phyloP scores from a whole-genome alignment of 805 yeast species.

The Starmera pachycereana region DNA sequence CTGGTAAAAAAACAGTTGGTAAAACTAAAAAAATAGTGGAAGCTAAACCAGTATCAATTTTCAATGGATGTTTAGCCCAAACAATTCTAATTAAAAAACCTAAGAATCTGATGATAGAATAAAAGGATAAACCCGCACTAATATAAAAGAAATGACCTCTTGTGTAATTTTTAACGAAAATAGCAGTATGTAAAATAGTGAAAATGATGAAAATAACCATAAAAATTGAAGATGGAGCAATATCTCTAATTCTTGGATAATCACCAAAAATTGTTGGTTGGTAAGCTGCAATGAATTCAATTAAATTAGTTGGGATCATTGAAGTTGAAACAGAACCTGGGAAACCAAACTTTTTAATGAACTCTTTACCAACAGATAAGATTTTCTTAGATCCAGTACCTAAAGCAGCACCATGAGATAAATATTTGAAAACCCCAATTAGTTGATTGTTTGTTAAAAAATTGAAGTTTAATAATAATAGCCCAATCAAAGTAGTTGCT shows the following conservation, averaged over 20 bases:
- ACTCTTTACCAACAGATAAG: constrained; percentile 7
- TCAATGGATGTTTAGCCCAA: constrained; percentile 44
- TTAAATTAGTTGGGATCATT: constrained; percentile 8
- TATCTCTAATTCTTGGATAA: constrained; percentile 42
- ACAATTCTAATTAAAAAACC: constrained; percentile 50
- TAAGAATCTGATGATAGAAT: constrained; percentile 40
- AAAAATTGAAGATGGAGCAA: constrained; percentile 52
- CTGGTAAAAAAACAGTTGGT: constrained; percentile 47
- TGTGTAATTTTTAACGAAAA: constrained; percentile 36
- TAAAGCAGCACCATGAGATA: constrained; percentile 16
- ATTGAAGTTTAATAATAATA: constrained; percentile 8
- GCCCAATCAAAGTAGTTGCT: constrained; percentile 10
- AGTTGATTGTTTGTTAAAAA: constrained; percentile 15
- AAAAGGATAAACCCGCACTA: constrained; percentile 42
- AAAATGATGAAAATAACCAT: constrained; percentile 42
- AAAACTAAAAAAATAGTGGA: constrained; percentile 47
- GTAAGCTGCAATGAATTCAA: constrained; percentile 9
- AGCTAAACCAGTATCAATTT: constrained; percentile 40
- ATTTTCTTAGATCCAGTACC: constrained; percentile 19
- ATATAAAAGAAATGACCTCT: constrained; percentile 53
- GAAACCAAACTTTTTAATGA: constrained; percentile 9
- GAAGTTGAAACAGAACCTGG: constrained; percentile 7
- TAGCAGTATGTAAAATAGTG: constrained; percentile 29
- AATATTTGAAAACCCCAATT: constrained; percentile 14
- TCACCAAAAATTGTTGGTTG: constrained; percentile 54